Evolutionary conservation across 192 early-diverging fungal genomes (phyloP).

Genomic region (Coemansia sp.): DNA sequence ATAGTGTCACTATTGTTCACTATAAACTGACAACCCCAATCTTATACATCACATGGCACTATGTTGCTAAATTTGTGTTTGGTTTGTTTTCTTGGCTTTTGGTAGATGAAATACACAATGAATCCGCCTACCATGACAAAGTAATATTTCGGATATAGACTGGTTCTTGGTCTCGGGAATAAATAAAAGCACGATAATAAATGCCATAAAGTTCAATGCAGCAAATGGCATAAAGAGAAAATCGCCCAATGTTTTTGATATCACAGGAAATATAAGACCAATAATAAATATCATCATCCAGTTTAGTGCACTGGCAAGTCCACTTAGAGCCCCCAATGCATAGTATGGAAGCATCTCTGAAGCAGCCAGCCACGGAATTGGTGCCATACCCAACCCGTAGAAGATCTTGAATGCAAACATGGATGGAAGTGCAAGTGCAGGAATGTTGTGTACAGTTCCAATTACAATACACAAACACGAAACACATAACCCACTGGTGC

Average conservation of each 20-base stretch:
- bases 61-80: neutral
- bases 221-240: conserved; percentile 66
- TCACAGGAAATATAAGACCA: conserved; percentile 57
- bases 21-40: too few relatives aligned
- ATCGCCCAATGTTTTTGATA: conserved; percentile 33
- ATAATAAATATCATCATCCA: conserved; percentile 65
- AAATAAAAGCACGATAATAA: conserved; percentile 62
- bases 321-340: conserved; percentile 65
- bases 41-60: too few relatives aligned
- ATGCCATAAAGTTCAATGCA: conserved; percentile 57
- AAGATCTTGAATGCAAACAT: conserved; percentile 68
- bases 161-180: conserved; percentile 81
- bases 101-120: conserved; percentile 26
- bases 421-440: conserved; percentile 53
- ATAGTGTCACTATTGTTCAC: too few relatives aligned
- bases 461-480: conserved; percentile 61
- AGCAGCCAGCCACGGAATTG: conserved; percentile 77
- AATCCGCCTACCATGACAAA: conserved; percentile 28
- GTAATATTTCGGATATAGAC: conserved; percentile 62
- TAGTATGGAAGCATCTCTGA: conserved; percentile 78
- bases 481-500: conserved; percentile 57
- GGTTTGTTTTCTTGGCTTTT: neutral
- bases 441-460: conserved; percentile 50
- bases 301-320: conserved; percentile 71
- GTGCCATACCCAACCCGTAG: conserved; percentile 76